Conservation (phyloP, 805 yeast genomes). For the Myxozyma udenii region DNA sequence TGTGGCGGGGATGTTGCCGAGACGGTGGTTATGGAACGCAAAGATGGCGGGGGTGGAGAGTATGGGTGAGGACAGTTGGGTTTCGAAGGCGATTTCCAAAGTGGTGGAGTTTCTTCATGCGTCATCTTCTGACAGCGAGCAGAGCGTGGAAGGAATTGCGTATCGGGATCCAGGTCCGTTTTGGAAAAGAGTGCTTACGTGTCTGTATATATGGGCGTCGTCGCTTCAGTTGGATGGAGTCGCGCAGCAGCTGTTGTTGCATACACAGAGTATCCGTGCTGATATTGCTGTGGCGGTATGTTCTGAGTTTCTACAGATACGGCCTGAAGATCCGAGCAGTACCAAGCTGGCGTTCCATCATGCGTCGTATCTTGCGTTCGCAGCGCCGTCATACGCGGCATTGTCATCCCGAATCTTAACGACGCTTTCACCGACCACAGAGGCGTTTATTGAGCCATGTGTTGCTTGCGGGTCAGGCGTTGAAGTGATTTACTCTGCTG, state of each 20-base stretch:
- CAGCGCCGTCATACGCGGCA: no score
- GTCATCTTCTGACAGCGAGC: not conserved
- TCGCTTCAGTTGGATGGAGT: not conserved
- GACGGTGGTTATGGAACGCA: not conserved
- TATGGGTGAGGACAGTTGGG: slow-evolving; percentile 1
- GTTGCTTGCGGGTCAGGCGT: slow-evolving; percentile 22
- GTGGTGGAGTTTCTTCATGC: not conserved
- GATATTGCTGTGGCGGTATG: not conserved
- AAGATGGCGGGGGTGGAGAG: not conserved
- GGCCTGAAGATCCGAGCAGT: not conserved
- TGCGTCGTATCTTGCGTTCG: not conserved
- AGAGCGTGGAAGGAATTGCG: not conserved
- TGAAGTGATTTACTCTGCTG: slow-evolving; percentile 4
- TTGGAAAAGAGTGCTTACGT: not conserved
- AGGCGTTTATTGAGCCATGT: slow-evolving; percentile 4
- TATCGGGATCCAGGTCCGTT: not conserved
- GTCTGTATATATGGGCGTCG: not conserved
- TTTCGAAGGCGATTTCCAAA: not conserved
- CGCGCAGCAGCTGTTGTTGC: not conserved
- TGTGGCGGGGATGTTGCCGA: slow-evolving; percentile 12
- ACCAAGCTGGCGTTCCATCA: not conserved
- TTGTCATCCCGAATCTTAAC: no score
- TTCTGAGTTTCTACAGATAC: not conserved
- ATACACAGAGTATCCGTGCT: not conserved
- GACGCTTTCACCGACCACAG: not conserved